Conservation (phyloP, 2,329 filamentous ascomycete genomes). For the Colletotrichum somersetense region DNA sequence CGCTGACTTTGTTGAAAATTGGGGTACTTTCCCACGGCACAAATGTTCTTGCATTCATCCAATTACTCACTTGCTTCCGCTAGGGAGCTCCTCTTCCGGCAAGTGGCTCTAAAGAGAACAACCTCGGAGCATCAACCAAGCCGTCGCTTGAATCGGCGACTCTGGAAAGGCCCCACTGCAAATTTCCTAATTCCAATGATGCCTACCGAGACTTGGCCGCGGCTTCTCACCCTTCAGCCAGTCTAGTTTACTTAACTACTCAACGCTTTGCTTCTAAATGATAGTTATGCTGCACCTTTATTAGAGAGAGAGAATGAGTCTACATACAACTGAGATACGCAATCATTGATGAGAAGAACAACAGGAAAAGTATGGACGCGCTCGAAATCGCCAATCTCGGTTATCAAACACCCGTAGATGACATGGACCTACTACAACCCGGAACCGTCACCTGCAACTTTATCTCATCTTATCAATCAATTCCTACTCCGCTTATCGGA, state of each 20-base stretch:
- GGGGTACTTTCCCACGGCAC: background rate
- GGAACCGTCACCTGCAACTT: background rate
- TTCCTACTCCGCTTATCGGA: background rate
- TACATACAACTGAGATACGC: too few relatives aligned
- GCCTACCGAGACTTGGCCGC: background rate
- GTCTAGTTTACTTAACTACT: too few relatives aligned
- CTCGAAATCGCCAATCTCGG: background rate
- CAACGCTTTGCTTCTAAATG: too few relatives aligned
- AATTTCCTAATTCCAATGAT: background rate
- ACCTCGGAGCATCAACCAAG: conserved; percentile 12
- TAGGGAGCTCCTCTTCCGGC: background rate
- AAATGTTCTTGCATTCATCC: background rate
- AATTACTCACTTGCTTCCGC: background rate
- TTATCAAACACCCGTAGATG: background rate
- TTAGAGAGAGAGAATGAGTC: too few relatives aligned
- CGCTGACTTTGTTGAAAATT: conserved; percentile 6
- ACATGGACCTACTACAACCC: background rate
- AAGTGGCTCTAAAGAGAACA: background rate
- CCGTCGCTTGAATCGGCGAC: background rate
- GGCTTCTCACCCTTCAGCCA: background rate
- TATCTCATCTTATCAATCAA: conserved; percentile 23
- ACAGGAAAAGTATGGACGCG: background rate
- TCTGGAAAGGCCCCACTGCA: background rate
- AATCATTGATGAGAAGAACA: background rate
- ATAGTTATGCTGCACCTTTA: background rate